These are phyloP conservation scores for Phytopythium oedochilum DNA, from an alignment of 352 stramenopile genomes.

Conservation along the genomic window DNA sequence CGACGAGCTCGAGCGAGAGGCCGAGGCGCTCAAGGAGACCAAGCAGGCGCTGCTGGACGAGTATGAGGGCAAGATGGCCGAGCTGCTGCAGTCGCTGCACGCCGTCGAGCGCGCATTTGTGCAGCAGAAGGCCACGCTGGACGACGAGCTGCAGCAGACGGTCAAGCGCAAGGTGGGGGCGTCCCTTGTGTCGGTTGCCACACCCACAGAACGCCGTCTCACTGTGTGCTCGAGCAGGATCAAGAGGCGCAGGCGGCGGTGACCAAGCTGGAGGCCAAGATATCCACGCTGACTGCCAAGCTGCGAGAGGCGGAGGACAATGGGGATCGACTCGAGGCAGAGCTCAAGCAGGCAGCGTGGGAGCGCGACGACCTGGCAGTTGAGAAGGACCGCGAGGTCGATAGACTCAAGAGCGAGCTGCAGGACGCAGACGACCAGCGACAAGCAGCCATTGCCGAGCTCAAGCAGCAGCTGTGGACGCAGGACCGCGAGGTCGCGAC, in stretches of 20 bases:
- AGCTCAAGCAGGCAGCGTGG: conserved; percentile 62
- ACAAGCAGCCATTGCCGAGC: conserved; percentile 26
- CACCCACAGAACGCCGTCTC: not conserved
- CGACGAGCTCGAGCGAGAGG: conserved; percentile 53
- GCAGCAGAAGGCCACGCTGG: conserved; percentile 78
- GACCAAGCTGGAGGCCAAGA: conserved; percentile 28
- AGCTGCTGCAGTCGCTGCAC: conserved; percentile 75
- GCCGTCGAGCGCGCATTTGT: conserved; percentile 80
- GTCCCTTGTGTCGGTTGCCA: not conserved
- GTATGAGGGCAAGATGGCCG: conserved; percentile 84
- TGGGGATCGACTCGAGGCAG: conserved; percentile 37
- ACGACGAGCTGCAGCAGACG: conserved; percentile 53
- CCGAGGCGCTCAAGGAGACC: conserved; percentile 47
- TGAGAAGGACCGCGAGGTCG: conserved; percentile 58
- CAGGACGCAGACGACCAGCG: conserved; percentile 60
- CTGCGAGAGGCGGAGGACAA: conserved; percentile 47
- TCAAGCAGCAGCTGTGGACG: conserved; percentile 52
- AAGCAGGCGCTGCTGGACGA: conserved; percentile 81
- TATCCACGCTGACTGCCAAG: conserved; percentile 37
- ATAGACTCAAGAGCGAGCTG: conserved; percentile 36
- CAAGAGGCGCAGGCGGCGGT: conserved; percentile 22
- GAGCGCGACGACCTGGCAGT: conserved; percentile 51
- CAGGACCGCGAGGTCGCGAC: conserved; percentile 34
- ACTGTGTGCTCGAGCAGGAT: conserved; percentile 12
- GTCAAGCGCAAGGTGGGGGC: conserved; percentile 34